phyloP scores from a whole-genome alignment of 2,329 filamentous ascomycete genomes.

The Colletotrichum sp. region DNA sequence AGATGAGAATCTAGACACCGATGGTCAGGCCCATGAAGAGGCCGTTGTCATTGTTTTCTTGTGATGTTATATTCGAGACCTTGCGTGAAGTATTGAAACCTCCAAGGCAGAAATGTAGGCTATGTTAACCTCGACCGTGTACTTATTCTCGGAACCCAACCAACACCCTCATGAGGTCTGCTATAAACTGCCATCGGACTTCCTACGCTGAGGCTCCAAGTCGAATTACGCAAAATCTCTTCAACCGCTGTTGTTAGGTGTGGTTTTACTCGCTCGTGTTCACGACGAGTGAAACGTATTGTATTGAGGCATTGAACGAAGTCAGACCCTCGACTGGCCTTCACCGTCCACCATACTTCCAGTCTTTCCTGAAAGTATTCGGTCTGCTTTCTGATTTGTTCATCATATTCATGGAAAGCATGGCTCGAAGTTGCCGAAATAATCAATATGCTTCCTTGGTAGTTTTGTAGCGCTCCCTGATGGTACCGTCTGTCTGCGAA shows the following conservation, averaged over 20 bases:
- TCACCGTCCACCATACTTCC: background rate
- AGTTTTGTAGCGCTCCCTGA: fast-evolving
- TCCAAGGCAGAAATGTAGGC: background rate
- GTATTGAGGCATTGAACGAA: background rate
- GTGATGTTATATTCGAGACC: no score
- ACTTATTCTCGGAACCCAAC: fast-evolving
- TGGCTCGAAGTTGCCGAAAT: background rate
- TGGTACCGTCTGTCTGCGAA: background rate
- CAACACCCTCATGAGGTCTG: background rate
- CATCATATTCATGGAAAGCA: fast-evolving
- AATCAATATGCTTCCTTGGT: background rate
- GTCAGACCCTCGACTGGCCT: background rate
- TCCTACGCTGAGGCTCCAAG: no score
- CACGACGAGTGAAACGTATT: no score
- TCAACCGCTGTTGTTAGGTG: no score
- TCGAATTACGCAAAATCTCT: no score
- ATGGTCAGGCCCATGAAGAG: no score
- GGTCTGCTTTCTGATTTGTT: fast-evolving
- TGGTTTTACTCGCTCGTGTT: no score
- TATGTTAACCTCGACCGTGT: fast-evolving
- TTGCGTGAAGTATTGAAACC: no score
- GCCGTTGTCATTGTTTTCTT: no score
- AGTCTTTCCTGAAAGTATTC: background rate
- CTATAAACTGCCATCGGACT: background rate
- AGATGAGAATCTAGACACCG: fast-evolving